Conservation (phyloP, 2,329 filamentous ascomycete species). For the Diaporthe sp. region DNA sequence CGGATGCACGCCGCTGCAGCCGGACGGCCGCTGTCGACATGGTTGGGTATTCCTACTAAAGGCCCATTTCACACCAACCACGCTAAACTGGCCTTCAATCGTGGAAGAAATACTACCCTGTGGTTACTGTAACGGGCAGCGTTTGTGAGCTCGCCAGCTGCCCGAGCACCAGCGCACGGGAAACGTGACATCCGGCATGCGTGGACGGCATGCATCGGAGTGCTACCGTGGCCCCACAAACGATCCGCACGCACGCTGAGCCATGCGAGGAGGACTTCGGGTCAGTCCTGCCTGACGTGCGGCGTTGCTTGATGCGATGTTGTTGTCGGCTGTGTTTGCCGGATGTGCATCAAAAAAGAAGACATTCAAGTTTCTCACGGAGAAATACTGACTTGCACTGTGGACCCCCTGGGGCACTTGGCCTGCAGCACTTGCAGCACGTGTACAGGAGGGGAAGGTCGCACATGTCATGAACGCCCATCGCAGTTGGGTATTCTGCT, state of each 20-base stretch:
- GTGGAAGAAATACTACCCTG: not conserved
- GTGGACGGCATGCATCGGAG: not conserved
- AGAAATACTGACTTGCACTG: not conserved
- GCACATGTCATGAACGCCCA: constrained; percentile 19
- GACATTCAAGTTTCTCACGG: not conserved
- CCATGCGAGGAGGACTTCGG: not conserved
- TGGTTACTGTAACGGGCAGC: constrained; percentile 2
- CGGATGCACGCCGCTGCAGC: constrained; percentile 22
- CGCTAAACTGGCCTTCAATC: not conserved
- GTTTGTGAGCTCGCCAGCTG: not conserved
- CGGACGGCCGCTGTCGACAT: not conserved
- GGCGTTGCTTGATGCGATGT: not conserved
- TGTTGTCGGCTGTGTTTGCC: not conserved
- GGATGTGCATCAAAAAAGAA: not conserved
- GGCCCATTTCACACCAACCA: not conserved
- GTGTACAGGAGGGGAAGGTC: not conserved
- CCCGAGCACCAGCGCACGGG: not conserved
- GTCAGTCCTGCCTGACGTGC: not conserved
- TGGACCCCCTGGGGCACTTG: not conserved
- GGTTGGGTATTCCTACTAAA: not conserved
- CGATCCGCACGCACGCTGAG: not conserved
- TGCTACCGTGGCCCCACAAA: not conserved
- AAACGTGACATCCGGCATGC: constrained; percentile 12
- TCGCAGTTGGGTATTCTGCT: not conserved
- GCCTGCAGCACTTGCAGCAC: constrained; percentile 1